Conservation (phyloP, 352 stramenopile species). For the Phytophthora cactorum region DNA sequence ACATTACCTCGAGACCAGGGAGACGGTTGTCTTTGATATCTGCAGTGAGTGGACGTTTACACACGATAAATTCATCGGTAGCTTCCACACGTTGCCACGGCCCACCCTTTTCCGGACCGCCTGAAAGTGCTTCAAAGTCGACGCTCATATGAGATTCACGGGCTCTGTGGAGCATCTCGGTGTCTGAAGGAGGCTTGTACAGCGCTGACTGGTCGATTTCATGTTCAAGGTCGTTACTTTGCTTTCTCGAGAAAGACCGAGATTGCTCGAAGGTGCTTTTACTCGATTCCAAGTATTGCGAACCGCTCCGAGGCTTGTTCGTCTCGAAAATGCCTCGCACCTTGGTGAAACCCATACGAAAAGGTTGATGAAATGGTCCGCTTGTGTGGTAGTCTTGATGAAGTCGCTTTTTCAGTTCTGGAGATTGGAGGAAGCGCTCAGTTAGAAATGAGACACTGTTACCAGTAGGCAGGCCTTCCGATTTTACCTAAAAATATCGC, state of each 20-base stretch:
- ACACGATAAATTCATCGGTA: slow-evolving; percentile 16
- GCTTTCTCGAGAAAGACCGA: slow-evolving; percentile 4
- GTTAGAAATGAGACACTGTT: neutral
- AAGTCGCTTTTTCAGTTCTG: neutral
- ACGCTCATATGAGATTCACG: slow-evolving; percentile 12
- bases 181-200: slow-evolving; percentile 18
- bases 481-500: too few relatives aligned
- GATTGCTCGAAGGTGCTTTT: neutral
- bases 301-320: slow-evolving; percentile 4
- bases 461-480: neutral
- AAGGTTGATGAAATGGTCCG: too few relatives aligned
- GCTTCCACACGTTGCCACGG: slow-evolving; percentile 22
- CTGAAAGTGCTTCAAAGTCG: slow-evolving; percentile 17
- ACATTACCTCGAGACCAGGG: slow-evolving; percentile 29
- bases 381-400: too few relatives aligned
- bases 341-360: neutral
- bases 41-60: slow-evolving; percentile 5
- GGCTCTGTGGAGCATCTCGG: slow-evolving; percentile 19
- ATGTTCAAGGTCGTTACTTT: slow-evolving; percentile 6
- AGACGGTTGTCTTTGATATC: neutral
- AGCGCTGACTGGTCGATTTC: neutral
- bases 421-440: neutral
- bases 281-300: slow-evolving; percentile 15
- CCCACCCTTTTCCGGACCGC: slow-evolving; percentile 13
- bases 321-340: slow-evolving; percentile 1